Percentiles rank a stretch among this genome's conserved stretches.
phyloP scores from a whole-genome alignment of 306 rosid genomes.

The Leucaena leucocephala region DNA sequence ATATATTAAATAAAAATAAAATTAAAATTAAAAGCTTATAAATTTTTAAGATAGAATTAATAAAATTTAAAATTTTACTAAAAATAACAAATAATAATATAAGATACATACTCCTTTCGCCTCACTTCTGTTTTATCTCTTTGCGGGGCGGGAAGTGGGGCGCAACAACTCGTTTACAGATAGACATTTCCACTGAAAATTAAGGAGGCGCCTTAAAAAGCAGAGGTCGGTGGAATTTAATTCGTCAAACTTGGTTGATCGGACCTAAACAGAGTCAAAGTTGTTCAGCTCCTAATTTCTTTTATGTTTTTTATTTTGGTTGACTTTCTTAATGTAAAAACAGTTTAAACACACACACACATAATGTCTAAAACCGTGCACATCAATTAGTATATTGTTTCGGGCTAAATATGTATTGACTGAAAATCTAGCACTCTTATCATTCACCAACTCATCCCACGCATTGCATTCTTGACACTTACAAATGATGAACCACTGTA shows the following conservation, averaged over 20 bases:
- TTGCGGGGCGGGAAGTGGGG: not conserved
- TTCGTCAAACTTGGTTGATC: not conserved
- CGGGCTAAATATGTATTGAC: not conserved
- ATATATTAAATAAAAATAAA: too few relatives aligned
- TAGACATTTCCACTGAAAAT: not conserved
- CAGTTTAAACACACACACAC: not conserved
- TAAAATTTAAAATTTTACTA: too few relatives aligned
- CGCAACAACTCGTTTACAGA: not conserved
- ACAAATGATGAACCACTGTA: not conserved
- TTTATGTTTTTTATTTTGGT: not conserved
- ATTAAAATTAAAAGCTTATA: too few relatives aligned
- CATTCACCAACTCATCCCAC: not conserved
- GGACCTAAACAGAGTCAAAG: not conserved
- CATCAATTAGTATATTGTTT: not conserved
- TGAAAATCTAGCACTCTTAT: not conserved
- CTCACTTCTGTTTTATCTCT: not conserved
- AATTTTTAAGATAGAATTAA: too few relatives aligned
- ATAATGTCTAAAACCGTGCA: not conserved
- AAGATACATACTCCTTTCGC: not conserved
- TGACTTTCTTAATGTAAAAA: not conserved
- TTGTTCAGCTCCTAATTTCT: not conserved
- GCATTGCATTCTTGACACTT: not conserved
- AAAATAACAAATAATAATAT: too few relatives aligned
- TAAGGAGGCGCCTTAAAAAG: not conserved
- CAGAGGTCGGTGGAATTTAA: not conserved